Evolutionary conservation across 495 filamentous ascomycete genomes (phyloP), one percentile per base, ranked within the genome.

Genomic region (Trichoderma erinaceum): DNA sequence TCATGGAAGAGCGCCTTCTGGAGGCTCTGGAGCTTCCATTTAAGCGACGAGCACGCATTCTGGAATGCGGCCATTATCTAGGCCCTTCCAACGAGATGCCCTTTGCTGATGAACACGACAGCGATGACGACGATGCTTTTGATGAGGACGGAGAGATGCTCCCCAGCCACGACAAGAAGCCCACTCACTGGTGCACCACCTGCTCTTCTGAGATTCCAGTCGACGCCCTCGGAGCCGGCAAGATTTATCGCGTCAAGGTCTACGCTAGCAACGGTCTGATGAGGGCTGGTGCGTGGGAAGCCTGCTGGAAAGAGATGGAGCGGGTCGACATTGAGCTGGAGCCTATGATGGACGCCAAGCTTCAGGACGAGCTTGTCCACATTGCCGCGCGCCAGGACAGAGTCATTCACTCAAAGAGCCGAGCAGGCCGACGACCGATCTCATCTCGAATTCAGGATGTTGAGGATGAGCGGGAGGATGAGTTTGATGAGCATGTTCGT

Each of bases 251-350:
- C 65, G 82, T 99, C 70, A 90, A 90, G 71, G 88, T 98, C 15
- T 99, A 92, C 69, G 95, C 95, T 2, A 90, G 91, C 3, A 99
- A 98, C 76, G 95, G 95, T 0, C 79, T 98, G 66, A 94, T 99
- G 91, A 85, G 87, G 52, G 87, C 92, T 15, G 92, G 92, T 3
- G 93, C 95, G 0, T 99, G 95, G 95, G 87, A 87, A 35, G 92
- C 92, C 18, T 93, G 90, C 41, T 99, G 95, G 95, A 88, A 84
- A 67, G 93, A 97, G 75, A 99, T 99, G 95, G 95, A 99, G 77
- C 85, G 93, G 41, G 91, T 98, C 10, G 95, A 99, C 77, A 90
- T 96, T 0, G 95, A 99, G 74, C 86, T 99, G 69, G 87, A 89
- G 67, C 88, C 92, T 15, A 75, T 82, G 41, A 79, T 86, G 18